Evolutionary conservation across 2,329 filamentous ascomycete species (phyloP), one percentile per base, ranked within the genome.

Genomic region (Periglandula ipomoeae): DNA sequence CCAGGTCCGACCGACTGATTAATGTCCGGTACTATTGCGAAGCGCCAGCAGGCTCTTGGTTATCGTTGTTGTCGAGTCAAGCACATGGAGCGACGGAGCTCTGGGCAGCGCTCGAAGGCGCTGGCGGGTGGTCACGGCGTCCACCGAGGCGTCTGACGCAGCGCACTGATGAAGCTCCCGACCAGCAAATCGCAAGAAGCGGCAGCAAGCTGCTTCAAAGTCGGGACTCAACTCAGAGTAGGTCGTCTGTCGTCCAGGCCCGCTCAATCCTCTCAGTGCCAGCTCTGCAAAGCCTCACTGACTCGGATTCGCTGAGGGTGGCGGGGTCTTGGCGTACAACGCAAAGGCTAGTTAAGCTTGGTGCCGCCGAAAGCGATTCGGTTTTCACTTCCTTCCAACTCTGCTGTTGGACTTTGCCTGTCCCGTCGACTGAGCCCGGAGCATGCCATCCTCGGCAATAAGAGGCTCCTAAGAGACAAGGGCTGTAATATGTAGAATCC

Each of bases 121-220:
- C 11, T 38, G 34, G 34, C 10, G 10, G 34, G 32, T 35, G 44
- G 46, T 37, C 46, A 38, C 15, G 47, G 47, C 47, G 48, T 32
- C 43, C 42, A 24, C 42, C 44, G 48, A 46, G 48, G 48, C 48
- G 43, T 49, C 47, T 34, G 47, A 27, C 47, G 42, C 37, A 49
- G 47, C 47, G 34, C 47, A 35, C 32, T 32, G 15, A 44, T 23
- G 39, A 24, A n/a, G 9, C n/a, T n/a, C 27, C 32, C 32, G 17
- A 30, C 8, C 24, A 35, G 32, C 44, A 38, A 38, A 46, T 46
- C 11, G 20, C 42, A n/a, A 44, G 17, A 32, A n/a, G n/a, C 35
- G 43, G 5, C n/a, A 35, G 15, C 34, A n/a, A n/a, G 34, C 34
- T 37, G 34, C 34, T 19, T 37, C 34, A 37, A 19, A 27, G 11